These are phyloP conservation scores for Metarhizium album DNA, from an alignment of 2,329 filamentous ascomycete species.

Conservation along the genomic window DNA sequence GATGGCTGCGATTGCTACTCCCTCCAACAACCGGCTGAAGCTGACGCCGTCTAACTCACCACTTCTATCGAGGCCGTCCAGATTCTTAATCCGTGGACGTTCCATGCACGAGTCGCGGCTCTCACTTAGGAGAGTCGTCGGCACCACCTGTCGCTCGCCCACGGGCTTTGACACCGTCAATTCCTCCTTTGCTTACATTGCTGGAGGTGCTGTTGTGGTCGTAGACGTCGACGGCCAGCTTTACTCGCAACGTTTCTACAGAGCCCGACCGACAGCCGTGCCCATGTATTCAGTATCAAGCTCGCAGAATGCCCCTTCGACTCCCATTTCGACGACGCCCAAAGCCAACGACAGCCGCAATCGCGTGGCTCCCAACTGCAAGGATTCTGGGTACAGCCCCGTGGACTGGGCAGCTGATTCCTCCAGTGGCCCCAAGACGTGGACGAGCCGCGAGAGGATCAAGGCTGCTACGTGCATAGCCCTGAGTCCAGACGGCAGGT, in stretches of 20 bases:
- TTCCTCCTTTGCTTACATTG: slow-evolving; percentile 78
- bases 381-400: slow-evolving; percentile 36
- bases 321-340: slow-evolving; percentile 40
- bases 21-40: slow-evolving; percentile 49
- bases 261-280: slow-evolving; percentile 68
- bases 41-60: slow-evolving; percentile 71
- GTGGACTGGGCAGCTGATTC: slow-evolving; percentile 50
- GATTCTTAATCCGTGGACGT: slow-evolving; percentile 49
- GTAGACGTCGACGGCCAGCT: slow-evolving; percentile 63
- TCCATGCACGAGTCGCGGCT: slow-evolving; percentile 45
- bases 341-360: slow-evolving; percentile 55
- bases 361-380: slow-evolving; percentile 34
- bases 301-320: slow-evolving; percentile 38
- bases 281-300: slow-evolving; percentile 50
- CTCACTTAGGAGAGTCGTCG: slow-evolving; percentile 74
- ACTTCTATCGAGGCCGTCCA: slow-evolving; percentile 48
- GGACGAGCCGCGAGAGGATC: slow-evolving; percentile 83
- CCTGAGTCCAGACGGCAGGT: slow-evolving; percentile 76
- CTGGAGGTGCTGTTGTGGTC: slow-evolving; percentile 86
- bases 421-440: slow-evolving; percentile 51
- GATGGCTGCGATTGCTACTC: slow-evolving; percentile 43
- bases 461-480: slow-evolving; percentile 89
- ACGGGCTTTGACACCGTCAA: slow-evolving; percentile 78
- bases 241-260: slow-evolving; percentile 76
- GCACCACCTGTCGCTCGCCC: slow-evolving; percentile 75